Percentiles rank a stretch among this genome's conserved stretches.
These are phyloP conservation scores for Globisporangium recalcitrans DNA, from an alignment of 352 stramenopile species.

Conservation along the genomic window DNA sequence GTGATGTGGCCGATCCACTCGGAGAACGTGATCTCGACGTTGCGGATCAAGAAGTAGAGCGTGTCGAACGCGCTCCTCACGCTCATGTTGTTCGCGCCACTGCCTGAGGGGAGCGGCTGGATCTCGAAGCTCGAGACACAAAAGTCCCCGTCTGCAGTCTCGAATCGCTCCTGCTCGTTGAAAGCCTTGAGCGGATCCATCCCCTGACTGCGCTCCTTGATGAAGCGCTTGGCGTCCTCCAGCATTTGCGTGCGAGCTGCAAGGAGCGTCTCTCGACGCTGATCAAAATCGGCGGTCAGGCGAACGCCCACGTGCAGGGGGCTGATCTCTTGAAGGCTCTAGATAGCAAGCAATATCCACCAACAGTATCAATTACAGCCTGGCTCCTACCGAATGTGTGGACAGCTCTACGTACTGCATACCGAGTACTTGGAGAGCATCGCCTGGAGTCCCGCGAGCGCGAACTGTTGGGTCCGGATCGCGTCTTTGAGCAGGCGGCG, in stretches of 20 bases:
- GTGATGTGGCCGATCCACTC: slow-evolving; percentile 22
- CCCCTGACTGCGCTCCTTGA: slow-evolving; percentile 21
- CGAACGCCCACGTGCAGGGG: slow-evolving; percentile 17
- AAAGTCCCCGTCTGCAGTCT: slow-evolving; percentile 30
- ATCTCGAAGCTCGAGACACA: slow-evolving; percentile 43
- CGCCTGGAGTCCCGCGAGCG: slow-evolving; percentile 9
- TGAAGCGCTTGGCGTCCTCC: slow-evolving; percentile 24
- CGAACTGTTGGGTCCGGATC: slow-evolving; percentile 5
- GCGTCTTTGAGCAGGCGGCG: slow-evolving; percentile 1
- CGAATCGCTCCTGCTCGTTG: slow-evolving; percentile 8
- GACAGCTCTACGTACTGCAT: slow-evolving; percentile 1
- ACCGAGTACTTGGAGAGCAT: slow-evolving; percentile 5
- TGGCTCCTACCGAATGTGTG: neutral
- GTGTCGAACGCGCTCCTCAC: slow-evolving; percentile 33
- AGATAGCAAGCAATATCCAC: neutral
- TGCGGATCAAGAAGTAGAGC: slow-evolving; percentile 32
- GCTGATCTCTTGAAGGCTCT: slow-evolving; percentile 1
- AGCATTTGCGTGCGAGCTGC: slow-evolving; percentile 25
- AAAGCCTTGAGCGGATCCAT: slow-evolving; percentile 16
- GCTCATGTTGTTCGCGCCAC: slow-evolving; percentile 8
- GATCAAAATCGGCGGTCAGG: slow-evolving; percentile 19
- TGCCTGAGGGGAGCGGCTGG: slow-evolving; percentile 20
- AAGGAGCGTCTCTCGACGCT: slow-evolving; percentile 24
- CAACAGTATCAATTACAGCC: neutral
- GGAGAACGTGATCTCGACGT: slow-evolving; percentile 58